phyloP scores from a whole-genome alignment of 176 grass and related monocot species.

The Echinochloa phyllopogon region DNA sequence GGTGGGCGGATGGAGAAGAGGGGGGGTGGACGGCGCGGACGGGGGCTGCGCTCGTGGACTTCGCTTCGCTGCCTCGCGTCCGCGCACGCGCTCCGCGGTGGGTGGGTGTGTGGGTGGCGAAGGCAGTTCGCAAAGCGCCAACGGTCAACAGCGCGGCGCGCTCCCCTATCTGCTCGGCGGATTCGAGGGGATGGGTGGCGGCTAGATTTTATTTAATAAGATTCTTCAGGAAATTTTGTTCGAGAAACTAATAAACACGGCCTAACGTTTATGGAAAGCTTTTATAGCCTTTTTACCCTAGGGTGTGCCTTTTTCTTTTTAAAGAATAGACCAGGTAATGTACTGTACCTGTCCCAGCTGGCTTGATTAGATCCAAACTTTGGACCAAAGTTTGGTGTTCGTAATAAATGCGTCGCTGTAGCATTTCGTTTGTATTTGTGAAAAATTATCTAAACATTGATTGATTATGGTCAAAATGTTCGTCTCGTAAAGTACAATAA shows the following conservation, averaged over 20 bases:
- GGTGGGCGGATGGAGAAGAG: not conserved
- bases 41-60: not conserved
- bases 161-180: not conserved
- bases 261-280: not conserved
- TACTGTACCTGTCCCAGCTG: not conserved
- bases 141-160: conserved; percentile 2
- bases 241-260: too few species aligned
- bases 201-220: too few species aligned
- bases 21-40: not conserved
- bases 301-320: not conserved
- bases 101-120: not conserved
- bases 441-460: too few species aligned
- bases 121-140: conserved; percentile 4
- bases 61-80: not conserved
- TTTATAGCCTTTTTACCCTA: too few species aligned
- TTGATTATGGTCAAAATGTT: too few species aligned
- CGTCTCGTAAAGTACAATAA: too few species aligned
- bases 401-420: too few species aligned
- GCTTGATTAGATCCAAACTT: too few species aligned
- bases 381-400: too few species aligned
- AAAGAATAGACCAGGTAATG: not conserved
- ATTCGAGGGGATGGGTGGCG: not conserved
- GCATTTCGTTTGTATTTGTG: too few species aligned
- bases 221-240: too few species aligned
- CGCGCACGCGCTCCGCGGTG: not conserved